Base-by-base conservation (phyloP, 2,329 filamentous ascomycete species). In the Diaporthe sp. region DNA sequence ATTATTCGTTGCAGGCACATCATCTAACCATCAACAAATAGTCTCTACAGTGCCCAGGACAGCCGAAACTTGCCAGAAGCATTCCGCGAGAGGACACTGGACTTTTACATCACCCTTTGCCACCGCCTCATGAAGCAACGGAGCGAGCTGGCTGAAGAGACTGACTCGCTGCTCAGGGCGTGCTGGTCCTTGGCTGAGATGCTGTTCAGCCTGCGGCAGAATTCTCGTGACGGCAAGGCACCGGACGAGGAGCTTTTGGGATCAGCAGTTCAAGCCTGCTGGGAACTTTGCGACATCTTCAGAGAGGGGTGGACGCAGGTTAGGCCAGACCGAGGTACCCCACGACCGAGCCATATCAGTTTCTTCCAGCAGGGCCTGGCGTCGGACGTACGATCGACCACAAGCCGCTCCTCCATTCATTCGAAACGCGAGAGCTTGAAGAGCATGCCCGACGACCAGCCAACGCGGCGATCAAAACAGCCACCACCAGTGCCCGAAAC, bases 101-200 rank as follows among this genome's bases (percentile, higher is more conserved):
- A 98, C 79, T 98, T 98, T 79, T 98, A 98, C 80, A 93, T 98
- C 78, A 97, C 96, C 0, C 83, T 98, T 3, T 98, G 96, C 80
- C 96, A 98, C 82, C 92, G 96, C 51, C 85, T 98, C n/a, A 98
- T 98, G 95, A 98, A 97, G 82, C 95, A 98, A 82, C 91, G 94
- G 73, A 93, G 91, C 70, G 93, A 94, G 37, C 83, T 96, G 2
- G 92, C 92, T 0, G 92, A 94, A 76, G 94, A 98, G 79, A 96
- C 94, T 0, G 95, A 98, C 81, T 92, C 94, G 9, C 87, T 98
- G 5, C 88, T 98, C 4, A 90, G 93, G 72, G 94, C 95, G 30
- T 98, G 96, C 81, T 98, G 96, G 96, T 90, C 92, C 4, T 85
- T 98, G 17, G 95, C 96, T 10, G 96, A 98, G 82, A 97, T 97